Percentiles rank a stretch among this genome's conserved stretches.
Conservation (phyloP, 306 rosid species). For the Macrotyloma uniflorum region DNA sequence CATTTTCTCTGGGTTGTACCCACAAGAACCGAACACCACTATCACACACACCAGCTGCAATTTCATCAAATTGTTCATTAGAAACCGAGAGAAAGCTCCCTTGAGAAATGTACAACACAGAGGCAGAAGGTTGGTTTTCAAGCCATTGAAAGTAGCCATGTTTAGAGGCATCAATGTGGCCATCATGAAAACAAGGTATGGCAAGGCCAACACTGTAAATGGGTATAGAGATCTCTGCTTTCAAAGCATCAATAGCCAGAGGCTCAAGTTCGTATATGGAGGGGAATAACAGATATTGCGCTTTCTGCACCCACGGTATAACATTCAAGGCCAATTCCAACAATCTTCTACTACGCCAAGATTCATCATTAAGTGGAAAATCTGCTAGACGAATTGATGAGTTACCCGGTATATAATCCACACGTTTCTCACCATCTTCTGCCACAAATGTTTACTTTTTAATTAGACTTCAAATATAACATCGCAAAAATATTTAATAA, state of each 20-base stretch:
- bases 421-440: conserved; percentile 41
- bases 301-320: conserved; percentile 43
- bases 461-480: too few species aligned
- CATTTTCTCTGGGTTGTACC: conserved; percentile 35
- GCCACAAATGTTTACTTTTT: too few species aligned
- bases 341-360: background rate
- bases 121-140: conserved; percentile 45
- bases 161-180: background rate
- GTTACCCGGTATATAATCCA: conserved; percentile 54
- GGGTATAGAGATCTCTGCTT: conserved; percentile 39
- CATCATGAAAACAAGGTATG: conserved; percentile 39
- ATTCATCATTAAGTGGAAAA: conserved; percentile 33
- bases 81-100: conserved; percentile 65
- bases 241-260: conserved; percentile 42
- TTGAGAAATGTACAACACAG: conserved; percentile 57
- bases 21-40: conserved; percentile 56
- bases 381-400: conserved; percentile 44
- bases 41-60: conserved; percentile 35
- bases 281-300: conserved; percentile 46
- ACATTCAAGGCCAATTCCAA: background rate
- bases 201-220: conserved; percentile 48
- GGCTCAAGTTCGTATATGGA: conserved; percentile 54
- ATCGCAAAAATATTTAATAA: too few species aligned
- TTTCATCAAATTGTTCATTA: conserved; percentile 51
- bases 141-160: conserved; percentile 48